These are phyloP conservation scores for Sporothrix inflata DNA, from an alignment of 2,329 filamentous ascomycete genomes.

Conservation along the genomic window DNA sequence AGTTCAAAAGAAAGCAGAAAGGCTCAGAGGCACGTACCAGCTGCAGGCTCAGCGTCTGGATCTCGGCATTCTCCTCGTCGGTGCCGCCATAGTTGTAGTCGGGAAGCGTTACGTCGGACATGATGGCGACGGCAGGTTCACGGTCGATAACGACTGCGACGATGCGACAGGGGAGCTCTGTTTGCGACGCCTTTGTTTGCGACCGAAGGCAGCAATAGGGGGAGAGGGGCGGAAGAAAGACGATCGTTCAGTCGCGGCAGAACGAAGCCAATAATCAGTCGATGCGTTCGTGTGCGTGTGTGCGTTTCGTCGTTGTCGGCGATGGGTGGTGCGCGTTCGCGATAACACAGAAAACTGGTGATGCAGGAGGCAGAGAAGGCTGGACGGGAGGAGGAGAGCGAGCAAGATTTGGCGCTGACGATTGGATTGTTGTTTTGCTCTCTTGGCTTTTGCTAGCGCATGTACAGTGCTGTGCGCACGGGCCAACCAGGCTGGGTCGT, in stretches of 20 bases:
- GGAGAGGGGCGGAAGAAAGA: neutral
- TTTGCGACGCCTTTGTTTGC: neutral
- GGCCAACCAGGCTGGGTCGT: slow-evolving; percentile 20
- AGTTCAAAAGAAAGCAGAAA: neutral
- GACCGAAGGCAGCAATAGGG: neutral
- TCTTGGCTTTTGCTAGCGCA: slow-evolving; percentile 19
- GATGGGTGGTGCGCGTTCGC: neutral
- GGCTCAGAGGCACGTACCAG: slow-evolving; percentile 62
- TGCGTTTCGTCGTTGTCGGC: neutral
- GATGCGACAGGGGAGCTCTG: neutral
- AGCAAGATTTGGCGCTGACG: slow-evolving; percentile 15
- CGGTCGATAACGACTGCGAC: neutral
- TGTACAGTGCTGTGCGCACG: slow-evolving; percentile 13
- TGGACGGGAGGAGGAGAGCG: neutral
- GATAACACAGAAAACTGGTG: neutral
- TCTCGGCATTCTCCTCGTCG: slow-evolving; percentile 80
- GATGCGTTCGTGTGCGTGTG: neutral
- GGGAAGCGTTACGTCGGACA: slow-evolving; percentile 50
- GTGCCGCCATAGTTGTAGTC: slow-evolving; percentile 74
- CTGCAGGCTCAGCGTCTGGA: slow-evolving; percentile 76
- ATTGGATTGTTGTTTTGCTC: slow-evolving; percentile 24
- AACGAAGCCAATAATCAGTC: neutral
- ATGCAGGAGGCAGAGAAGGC: slow-evolving; percentile 7
- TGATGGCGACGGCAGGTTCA: neutral
- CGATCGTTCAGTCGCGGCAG: neutral